Percentiles rank a stretch among this genome's conserved stretches.
Evolutionary conservation across 495 filamentous ascomycete genomes (phyloP).

Genomic region (Elaphomyces granulatus): DNA sequence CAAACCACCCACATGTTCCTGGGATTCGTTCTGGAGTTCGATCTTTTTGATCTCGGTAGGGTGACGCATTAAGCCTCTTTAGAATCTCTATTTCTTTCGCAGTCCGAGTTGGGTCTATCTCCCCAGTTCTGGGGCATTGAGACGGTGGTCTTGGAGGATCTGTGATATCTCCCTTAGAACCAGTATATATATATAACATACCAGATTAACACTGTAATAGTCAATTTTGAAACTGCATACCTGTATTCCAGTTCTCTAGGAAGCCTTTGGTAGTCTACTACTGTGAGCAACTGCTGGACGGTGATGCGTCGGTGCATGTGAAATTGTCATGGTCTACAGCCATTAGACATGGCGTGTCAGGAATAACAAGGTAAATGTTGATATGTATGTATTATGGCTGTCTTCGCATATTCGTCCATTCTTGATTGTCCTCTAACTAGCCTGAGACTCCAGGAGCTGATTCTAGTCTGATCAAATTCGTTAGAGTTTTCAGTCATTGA

Average conservation of each 20-base stretch:
- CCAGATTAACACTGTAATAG: not conserved
- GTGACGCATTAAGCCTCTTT: slow-evolving; percentile 9
- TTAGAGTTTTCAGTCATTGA: no score
- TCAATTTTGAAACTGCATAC: not conserved
- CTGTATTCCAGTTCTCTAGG: not conserved
- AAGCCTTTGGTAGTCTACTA: not conserved
- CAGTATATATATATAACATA: not conserved
- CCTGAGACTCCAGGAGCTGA: no score
- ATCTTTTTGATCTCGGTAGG: slow-evolving; percentile 14
- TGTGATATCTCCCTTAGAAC: not conserved
- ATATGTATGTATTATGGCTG: no score
- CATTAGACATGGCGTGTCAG: no score
- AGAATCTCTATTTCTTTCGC: not conserved
- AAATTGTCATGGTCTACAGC: no score
- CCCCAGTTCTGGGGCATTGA: not conserved
- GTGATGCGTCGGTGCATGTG: no score
- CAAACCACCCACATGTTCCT: slow-evolving; percentile 28
- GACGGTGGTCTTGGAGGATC: not conserved
- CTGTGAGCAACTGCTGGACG: no score
- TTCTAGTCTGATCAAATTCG: no score
- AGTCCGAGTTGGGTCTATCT: not conserved
- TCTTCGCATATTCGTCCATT: no score
- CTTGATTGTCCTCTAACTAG: no score
- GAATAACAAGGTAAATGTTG: not conserved
- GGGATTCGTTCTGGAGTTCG: slow-evolving; percentile 11